These are phyloP conservation scores for Cladosporium sp. DNA, from an alignment of 2,329 filamentous ascomycete genomes.

Conservation along the genomic window DNA sequence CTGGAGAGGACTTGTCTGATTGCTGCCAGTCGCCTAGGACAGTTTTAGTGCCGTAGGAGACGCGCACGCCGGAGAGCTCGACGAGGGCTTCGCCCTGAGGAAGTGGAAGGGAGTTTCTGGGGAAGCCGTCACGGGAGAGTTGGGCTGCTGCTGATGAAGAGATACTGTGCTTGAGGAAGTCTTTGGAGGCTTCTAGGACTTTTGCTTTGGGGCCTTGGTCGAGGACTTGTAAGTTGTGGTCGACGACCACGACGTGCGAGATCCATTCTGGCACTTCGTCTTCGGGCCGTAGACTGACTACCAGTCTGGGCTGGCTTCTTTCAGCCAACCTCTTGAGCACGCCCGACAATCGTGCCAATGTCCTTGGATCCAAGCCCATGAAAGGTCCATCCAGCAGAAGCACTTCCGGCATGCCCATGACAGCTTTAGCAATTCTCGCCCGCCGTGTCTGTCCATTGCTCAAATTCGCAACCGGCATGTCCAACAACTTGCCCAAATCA, in stretches of 20 bases:
- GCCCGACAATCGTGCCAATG: slow-evolving; percentile 65
- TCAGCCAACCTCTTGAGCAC: slow-evolving; percentile 66
- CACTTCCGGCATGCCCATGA: slow-evolving; percentile 74
- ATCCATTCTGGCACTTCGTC: slow-evolving; percentile 88
- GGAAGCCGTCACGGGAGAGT: slow-evolving; percentile 29
- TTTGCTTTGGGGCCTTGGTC: slow-evolving; percentile 61
- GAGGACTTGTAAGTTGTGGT: slow-evolving; percentile 61
- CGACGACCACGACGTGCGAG: slow-evolving; percentile 72
- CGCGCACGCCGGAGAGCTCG: slow-evolving; percentile 79
- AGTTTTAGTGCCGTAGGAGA: slow-evolving; percentile 72
- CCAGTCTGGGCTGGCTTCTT: slow-evolving; percentile 63
- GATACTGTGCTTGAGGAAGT: background rate
- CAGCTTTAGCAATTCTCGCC: slow-evolving; percentile 79
- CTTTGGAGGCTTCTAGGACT: slow-evolving; percentile 44
- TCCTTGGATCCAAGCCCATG: slow-evolving; percentile 89
- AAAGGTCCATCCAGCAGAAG: slow-evolving; percentile 90
- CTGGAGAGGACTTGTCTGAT: slow-evolving; percentile 45
- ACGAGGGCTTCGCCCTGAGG: slow-evolving; percentile 65
- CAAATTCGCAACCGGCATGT: slow-evolving; percentile 81
- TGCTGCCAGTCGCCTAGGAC: slow-evolving; percentile 79
- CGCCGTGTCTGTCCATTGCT: slow-evolving; percentile 91
- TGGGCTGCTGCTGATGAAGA: slow-evolving; percentile 1
- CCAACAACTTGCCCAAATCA: slow-evolving; percentile 62
- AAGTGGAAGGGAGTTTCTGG: slow-evolving; percentile 20
- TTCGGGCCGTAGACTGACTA: slow-evolving; percentile 77